A percentile compares a stretch with the other conserved stretches of the same genome.
Evolutionary conservation across 495 filamentous ascomycete genomes (phyloP).

Genomic region (Glutinoglossum americanum): DNA sequence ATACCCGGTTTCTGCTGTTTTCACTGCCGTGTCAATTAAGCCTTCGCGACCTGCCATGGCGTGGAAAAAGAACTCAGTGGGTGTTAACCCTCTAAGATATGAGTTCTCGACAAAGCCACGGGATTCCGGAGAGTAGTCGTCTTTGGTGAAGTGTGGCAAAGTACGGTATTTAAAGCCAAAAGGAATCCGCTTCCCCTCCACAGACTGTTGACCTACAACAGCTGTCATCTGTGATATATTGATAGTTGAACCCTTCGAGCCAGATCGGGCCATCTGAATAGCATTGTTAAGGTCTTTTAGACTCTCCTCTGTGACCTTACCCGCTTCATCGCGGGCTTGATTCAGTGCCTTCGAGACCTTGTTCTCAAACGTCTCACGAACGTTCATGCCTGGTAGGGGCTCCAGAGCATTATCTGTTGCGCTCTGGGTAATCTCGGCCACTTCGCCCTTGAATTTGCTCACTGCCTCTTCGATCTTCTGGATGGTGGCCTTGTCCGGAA

Average conservation of each 20-base stretch:
- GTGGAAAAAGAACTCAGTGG: slow-evolving; percentile 97
- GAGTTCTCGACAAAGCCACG: slow-evolving; percentile 98
- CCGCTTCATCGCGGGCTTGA: slow-evolving; percentile 85
- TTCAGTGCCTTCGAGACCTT: slow-evolving; percentile 86
- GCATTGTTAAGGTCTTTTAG: slow-evolving; percentile 92
- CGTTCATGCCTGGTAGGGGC: slow-evolving; percentile 84
- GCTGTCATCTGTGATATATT: slow-evolving; percentile 99
- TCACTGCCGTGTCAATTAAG: slow-evolving; percentile 98
- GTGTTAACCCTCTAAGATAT: slow-evolving; percentile 86
- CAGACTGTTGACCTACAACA: slow-evolving; percentile 87
- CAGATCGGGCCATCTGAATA: slow-evolving; percentile 82
- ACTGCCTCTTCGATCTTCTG: slow-evolving; percentile 64
- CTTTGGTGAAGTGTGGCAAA: slow-evolving; percentile 93
- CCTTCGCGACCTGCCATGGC: slow-evolving; percentile 99
- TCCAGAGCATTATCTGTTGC: slow-evolving; percentile 77
- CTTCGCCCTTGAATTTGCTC: slow-evolving; percentile 54
- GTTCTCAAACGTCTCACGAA: slow-evolving; percentile 93
- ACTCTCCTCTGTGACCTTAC: slow-evolving; percentile 73
- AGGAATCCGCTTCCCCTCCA: slow-evolving; percentile 96
- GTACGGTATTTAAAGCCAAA: slow-evolving; percentile 99
- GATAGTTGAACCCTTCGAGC: slow-evolving; percentile 94
- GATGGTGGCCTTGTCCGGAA: slow-evolving; percentile 69
- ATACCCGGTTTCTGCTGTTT: slow-evolving; percentile 97
- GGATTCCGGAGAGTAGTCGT: slow-evolving; percentile 93
- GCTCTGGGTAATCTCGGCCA: slow-evolving; percentile 43